Base-by-base conservation (phyloP, 495 filamentous ascomycete species). In the Trypethelium eluteriae region DNA sequence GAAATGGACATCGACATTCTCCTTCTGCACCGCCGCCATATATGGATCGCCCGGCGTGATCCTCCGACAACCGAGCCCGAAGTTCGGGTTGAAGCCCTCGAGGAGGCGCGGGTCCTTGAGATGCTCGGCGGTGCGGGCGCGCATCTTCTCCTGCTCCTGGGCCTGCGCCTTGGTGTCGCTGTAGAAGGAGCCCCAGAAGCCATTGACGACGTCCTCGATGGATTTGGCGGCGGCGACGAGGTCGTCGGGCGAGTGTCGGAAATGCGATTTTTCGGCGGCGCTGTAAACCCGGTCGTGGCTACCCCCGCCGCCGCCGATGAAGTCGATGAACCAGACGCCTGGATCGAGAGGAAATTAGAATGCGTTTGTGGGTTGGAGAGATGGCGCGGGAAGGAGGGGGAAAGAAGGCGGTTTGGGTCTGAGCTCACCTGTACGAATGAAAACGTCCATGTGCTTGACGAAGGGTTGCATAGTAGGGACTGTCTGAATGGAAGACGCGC, bases 91-190 rank as follows among this genome's bases (percentile, higher is more conserved):
- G 65, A 77, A 76, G 25, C 77, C 76, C n/a, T 79, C 61, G 7
- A 77, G 64, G 66, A 80, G 68, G 41, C 77, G 35, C 41, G 77
- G 62, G 68, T 80, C 77, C 63, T 78, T 78, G 68, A 80, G 76
- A 62, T 74, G 72, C 61, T 77, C 76, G n/a, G 66, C 73, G 74
- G 76, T 79, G 10, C 74, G 70, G n/a, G 65, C 46, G 34, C 64
- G 62, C 63, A 78, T 78, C 32, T 71, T 62, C 59, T 75, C 63
- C 62, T 74, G 72, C 0, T 66, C 71, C 44, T 35, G 53, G 62
- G 72, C 71, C 66, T 77, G 78, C 10, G 47, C 57, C 66, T 79
- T 72, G 9, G 69, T 69, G 11, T 70, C 73, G 1, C 61, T 59
- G 66, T 77, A 79, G 64, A 79, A 79, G 0, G 67, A 6, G n/a